phyloP scores from a whole-genome alignment of 192 early-diverging fungal genomes.

The Phlyctochytrium planicorne region DNA sequence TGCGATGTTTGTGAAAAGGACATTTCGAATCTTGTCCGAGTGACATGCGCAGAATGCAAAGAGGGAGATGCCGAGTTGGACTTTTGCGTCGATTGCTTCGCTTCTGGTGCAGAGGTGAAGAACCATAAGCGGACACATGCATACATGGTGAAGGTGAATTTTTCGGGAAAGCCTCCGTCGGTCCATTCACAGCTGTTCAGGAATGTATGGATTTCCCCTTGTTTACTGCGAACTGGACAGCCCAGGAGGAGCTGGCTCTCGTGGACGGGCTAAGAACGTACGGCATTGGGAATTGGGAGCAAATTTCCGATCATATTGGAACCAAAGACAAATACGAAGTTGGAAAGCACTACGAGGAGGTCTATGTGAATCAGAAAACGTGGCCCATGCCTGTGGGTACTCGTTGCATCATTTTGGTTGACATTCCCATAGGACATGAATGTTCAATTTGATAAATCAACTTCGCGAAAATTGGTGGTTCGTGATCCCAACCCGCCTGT shows the following conservation, averaged over 20 bases:
- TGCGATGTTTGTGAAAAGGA: slow-evolving; percentile 92
- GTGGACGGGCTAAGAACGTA: slow-evolving; percentile 88
- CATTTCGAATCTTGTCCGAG: slow-evolving; percentile 78
- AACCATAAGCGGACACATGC: slow-evolving; percentile 81
- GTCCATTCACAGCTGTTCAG: slow-evolving; percentile 34
- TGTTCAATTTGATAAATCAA: slow-evolving; percentile 55
- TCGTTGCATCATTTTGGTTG: not conserved
- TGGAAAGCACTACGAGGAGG: slow-evolving; percentile 83
- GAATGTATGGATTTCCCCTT: slow-evolving; percentile 86
- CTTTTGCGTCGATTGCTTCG: slow-evolving; percentile 93
- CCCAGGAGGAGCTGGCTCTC: slow-evolving; percentile 92
- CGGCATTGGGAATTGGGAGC: slow-evolving; percentile 97
- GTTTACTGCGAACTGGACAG: slow-evolving; percentile 88
- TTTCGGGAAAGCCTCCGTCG: slow-evolving; percentile 4
- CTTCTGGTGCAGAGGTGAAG: slow-evolving; percentile 74
- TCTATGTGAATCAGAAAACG: slow-evolving; percentile 69
- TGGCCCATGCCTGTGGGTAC: slow-evolving; percentile 83
- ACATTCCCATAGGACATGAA: slow-evolving; percentile 59
- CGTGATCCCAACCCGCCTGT: slow-evolving; percentile 27
- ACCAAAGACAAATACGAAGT: slow-evolving; percentile 87
- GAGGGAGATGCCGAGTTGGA: slow-evolving; percentile 72
- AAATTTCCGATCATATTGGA: slow-evolving; percentile 89
- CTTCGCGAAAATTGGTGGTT: slow-evolving; percentile 11
- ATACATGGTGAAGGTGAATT: slow-evolving; percentile 82
- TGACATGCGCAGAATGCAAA: slow-evolving; percentile 58